Base-by-base conservation (phyloP, 257 asterid genomes). In the Marsdenia floribunda region DNA sequence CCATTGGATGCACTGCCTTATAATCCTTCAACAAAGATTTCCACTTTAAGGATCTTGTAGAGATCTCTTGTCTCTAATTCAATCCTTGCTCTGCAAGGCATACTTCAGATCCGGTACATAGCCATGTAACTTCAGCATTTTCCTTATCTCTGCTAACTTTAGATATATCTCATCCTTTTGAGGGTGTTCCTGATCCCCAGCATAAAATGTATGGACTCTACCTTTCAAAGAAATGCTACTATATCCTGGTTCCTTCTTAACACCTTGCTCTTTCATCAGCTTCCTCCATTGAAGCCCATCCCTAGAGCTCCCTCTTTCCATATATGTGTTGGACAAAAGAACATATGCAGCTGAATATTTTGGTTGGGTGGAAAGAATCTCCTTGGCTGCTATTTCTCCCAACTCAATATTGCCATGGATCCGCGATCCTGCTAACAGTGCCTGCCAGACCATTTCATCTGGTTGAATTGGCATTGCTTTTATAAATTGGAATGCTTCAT, bases 401-500 rank as follows among this genome's bases (percentile, higher is more conserved):
- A 84, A 68, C 78, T 84, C 83, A 75, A 82, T 74, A 68, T 82
- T 63, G n/a, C 90, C 87, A 73, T 86, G 88, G 71, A 84, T n/a
- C 82, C 90, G 82, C 71, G 87, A 84, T 38, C 78, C 87, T 42
- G 83, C 86, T 77, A 88, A 78, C 65, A 82, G 74, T 35, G 80
- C 75, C 76, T 85, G 83, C 91, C 88, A 85, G 44, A 86, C 88
- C 82, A 76, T 86, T 73, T 80, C 90, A 79, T 82, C 85, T 24
- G 83, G 83, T 80, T 82, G 80, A 29, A 83, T 38, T 8, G 86
- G 83, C 89, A 86, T 80, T 77, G 73, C 54, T 38, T 42, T 73
- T 68, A 88, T 83, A 70, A 85, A 85, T 69, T 78, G 83, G 49
- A 49, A 77, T 46, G 89, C 90, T 70, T 81, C 90, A 54, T 73